phyloP scores from a whole-genome alignment of 371 early-diverging fungal species.

The Scutellospora calospora region DNA sequence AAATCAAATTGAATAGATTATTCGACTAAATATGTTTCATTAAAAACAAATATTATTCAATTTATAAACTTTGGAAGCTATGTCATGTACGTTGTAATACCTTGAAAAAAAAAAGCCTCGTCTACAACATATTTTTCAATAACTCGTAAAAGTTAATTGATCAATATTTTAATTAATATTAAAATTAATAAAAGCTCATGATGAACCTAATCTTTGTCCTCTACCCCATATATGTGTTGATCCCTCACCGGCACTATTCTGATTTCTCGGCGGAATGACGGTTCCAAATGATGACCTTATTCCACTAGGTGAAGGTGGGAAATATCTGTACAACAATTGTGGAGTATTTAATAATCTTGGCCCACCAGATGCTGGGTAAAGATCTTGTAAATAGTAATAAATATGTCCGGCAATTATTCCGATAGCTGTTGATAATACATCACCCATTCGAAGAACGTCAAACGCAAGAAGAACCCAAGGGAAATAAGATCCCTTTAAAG shows the following conservation, averaged over 20 bases:
- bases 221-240: slow-evolving; percentile 17
- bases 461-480: slow-evolving; percentile 76
- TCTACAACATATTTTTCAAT: too few species aligned
- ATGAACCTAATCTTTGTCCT: slow-evolving; percentile 26
- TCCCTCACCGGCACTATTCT: too few species aligned
- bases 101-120: too few species aligned
- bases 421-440: slow-evolving; percentile 50
- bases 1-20: too few species aligned
- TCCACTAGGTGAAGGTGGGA: slow-evolving; percentile 50
- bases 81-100: too few species aligned
- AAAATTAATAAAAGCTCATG: neutral
- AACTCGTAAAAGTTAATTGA: too few species aligned
- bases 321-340: slow-evolving; percentile 55
- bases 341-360: slow-evolving; percentile 64
- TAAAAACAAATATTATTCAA: too few species aligned
- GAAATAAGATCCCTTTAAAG: slow-evolving; percentile 67
- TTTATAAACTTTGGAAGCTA: too few species aligned
- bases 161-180: neutral
- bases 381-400: slow-evolving; percentile 61
- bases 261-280: neutral
- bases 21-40: too few species aligned
- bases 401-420: slow-evolving; percentile 65
- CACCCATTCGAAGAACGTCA: slow-evolving; percentile 53
- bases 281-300: slow-evolving; percentile 3
- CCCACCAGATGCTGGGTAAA: slow-evolving; percentile 69